A percentile compares a stretch with the other conserved stretches of the same genome.
Evolutionary conservation across 2,329 filamentous ascomycete genomes (phyloP).

Genomic region (Hymenoscyphus infarciens): DNA sequence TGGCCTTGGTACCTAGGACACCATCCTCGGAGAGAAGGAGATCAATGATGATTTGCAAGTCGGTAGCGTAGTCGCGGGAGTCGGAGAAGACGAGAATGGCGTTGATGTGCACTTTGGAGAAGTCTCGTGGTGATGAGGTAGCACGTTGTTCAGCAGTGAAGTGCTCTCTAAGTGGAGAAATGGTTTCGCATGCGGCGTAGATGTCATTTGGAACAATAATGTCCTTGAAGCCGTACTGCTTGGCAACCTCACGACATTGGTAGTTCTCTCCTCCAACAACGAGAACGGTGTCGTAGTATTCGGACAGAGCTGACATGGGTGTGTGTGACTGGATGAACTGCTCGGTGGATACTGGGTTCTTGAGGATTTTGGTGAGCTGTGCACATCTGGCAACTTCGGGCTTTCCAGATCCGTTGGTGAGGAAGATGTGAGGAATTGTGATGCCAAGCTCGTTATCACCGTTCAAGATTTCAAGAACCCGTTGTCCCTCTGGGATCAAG

Average conservation of each 20-base stretch:
- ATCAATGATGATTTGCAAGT: slow-evolving; percentile 75
- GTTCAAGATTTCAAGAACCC: slow-evolving; percentile 67
- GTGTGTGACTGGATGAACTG: slow-evolving; percentile 78
- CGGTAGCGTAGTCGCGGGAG: slow-evolving; percentile 69
- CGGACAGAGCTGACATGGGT: slow-evolving; percentile 69
- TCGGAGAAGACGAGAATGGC: slow-evolving; percentile 74
- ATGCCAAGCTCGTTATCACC: slow-evolving; percentile 75
- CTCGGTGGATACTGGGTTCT: slow-evolving; percentile 61
- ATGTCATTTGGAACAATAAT: slow-evolving; percentile 73
- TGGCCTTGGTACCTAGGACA: slow-evolving; percentile 59
- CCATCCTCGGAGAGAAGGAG: slow-evolving; percentile 66
- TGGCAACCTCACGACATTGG: slow-evolving; percentile 68
- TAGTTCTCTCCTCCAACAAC: slow-evolving; percentile 74
- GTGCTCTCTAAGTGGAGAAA: slow-evolving; percentile 62
- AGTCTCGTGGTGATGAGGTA: slow-evolving; percentile 66
- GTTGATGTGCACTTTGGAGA: slow-evolving; percentile 67
- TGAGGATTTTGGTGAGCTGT: slow-evolving; percentile 64
- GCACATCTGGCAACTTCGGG: slow-evolving; percentile 61
- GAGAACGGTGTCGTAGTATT: slow-evolving; percentile 74
- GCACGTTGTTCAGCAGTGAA: slow-evolving; percentile 66
- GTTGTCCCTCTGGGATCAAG: slow-evolving; percentile 63
- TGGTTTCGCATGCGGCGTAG: slow-evolving; percentile 63
- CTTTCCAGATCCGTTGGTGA: slow-evolving; percentile 74
- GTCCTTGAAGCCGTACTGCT: slow-evolving; percentile 71
- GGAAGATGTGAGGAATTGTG: slow-evolving; percentile 72